Conservation (phyloP, 176 grass and related monocot species). For the Elymus sibiricus region DNA sequence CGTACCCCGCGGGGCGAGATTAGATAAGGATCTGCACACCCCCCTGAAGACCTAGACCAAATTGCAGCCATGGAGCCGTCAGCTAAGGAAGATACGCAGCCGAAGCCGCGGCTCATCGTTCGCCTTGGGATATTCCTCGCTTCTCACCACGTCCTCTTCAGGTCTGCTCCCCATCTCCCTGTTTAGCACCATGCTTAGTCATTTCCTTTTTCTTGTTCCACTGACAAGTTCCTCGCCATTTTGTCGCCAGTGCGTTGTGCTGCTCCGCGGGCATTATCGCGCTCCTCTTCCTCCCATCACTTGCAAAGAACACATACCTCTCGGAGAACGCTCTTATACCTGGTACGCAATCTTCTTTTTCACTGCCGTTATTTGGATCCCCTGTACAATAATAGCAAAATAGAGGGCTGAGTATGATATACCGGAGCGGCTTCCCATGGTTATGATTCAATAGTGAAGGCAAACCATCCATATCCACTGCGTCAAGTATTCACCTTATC, state of each 20-base stretch:
- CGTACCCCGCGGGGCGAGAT: not conserved
- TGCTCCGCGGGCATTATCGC: slow-evolving; percentile 55
- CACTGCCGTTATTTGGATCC: not conserved
- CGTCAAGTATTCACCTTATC: not conserved
- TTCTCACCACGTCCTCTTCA: slow-evolving; percentile 74
- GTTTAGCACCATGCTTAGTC: slow-evolving; percentile 1
- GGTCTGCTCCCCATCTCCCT: slow-evolving; percentile 33
- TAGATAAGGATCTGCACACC: not conserved
- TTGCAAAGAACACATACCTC: slow-evolving; percentile 93
- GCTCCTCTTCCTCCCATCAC: slow-evolving; percentile 63
- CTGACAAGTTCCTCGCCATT: slow-evolving; percentile 15
- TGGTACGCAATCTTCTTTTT: slow-evolving; percentile 34
- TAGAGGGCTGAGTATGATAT: not conserved
- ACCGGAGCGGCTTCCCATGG: not conserved
- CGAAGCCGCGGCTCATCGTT: slow-evolving; percentile 80
- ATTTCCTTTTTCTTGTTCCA: not conserved
- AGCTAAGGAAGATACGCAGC: not conserved
- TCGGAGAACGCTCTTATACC: slow-evolving; percentile 98
- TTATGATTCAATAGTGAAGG: not conserved
- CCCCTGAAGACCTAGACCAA: not conserved
- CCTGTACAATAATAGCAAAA: not conserved
- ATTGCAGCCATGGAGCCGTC: slow-evolving; percentile 21
- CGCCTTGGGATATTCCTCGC: slow-evolving; percentile 77
- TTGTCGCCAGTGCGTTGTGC: slow-evolving; percentile 46
- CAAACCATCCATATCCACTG: not conserved